These are phyloP conservation scores for Grosmannia serpens DNA, from an alignment of 2,329 filamentous ascomycete species.

Conservation along the genomic window DNA sequence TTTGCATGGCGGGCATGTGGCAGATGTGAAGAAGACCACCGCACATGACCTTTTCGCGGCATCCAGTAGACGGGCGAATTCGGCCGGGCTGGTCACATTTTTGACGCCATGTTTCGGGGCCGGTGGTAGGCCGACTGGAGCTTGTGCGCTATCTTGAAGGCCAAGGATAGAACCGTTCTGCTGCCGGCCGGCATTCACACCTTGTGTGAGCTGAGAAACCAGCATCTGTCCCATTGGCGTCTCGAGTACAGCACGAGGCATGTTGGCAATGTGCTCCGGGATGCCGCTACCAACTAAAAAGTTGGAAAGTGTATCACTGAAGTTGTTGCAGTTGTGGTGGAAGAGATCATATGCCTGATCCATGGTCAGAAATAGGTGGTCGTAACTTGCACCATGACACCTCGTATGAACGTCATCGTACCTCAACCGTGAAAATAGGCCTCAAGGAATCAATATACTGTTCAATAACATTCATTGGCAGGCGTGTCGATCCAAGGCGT, in stretches of 20 bases:
- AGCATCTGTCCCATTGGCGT: slow-evolving; percentile 86
- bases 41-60: slow-evolving; percentile 56
- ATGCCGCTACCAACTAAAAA: slow-evolving; percentile 85
- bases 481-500: slow-evolving; percentile 61
- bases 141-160: slow-evolving; percentile 24
- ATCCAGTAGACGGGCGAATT: slow-evolving; percentile 49
- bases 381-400: background rate
- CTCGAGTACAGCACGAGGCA: slow-evolving; percentile 74
- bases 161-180: slow-evolving; percentile 41
- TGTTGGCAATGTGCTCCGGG: slow-evolving; percentile 71
- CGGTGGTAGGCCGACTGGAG: background rate
- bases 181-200: slow-evolving; percentile 36
- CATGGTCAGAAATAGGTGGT: slow-evolving; percentile 19
- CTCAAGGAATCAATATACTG: slow-evolving; percentile 82
- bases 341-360: slow-evolving; percentile 72
- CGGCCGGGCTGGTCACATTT: slow-evolving; percentile 16
- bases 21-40: slow-evolving; percentile 85
- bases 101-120: background rate
- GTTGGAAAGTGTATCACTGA: slow-evolving; percentile 82
- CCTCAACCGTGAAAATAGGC: slow-evolving; percentile 70
- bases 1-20: slow-evolving; percentile 77
- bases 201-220: slow-evolving; percentile 52
- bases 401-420: background rate
- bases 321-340: slow-evolving; percentile 95
- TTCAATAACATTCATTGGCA: slow-evolving; percentile 70